Percentiles rank a stretch among this genome's conserved stretches.
phyloP scores from a whole-genome alignment of 106 monocot species.

The Triglochin maritima region DNA sequence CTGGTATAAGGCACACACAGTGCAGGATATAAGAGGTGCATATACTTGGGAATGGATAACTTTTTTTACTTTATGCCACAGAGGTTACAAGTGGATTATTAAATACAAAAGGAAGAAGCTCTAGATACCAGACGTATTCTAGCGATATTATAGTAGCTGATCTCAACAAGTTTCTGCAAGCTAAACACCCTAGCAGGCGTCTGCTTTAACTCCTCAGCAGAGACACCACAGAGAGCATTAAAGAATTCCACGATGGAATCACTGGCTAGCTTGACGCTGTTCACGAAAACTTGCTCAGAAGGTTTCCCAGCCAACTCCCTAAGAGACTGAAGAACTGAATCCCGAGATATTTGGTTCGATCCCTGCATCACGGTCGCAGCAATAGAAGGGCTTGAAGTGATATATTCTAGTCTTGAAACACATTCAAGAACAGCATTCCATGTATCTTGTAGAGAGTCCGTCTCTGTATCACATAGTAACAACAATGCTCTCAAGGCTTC shows the following conservation, averaged over 20 bases:
- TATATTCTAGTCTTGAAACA: slow-evolving; percentile 93
- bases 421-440: slow-evolving; percentile 99
- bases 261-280: slow-evolving; percentile 85
- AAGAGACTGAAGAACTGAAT: slow-evolving; percentile 68
- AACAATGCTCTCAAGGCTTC: slow-evolving; percentile 85
- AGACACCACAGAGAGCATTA: slow-evolving; percentile 85
- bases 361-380: slow-evolving; percentile 91
- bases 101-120: not conserved
- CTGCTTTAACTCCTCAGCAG: slow-evolving; percentile 93
- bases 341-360: slow-evolving; percentile 94
- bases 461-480: slow-evolving; percentile 56
- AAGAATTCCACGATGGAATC: slow-evolving; percentile 96
- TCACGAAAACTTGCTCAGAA: slow-evolving; percentile 79
- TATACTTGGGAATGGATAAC: not conserved
- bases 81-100: not conserved
- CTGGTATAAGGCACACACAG: not conserved
- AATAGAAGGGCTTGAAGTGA: slow-evolving; percentile 70
- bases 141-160: slow-evolving; percentile 98
- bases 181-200: slow-evolving; percentile 81
- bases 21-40: not conserved
- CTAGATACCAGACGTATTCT: slow-evolving; percentile 83
- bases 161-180: slow-evolving; percentile 97
- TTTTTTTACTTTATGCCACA: not conserved
- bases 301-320: slow-evolving; percentile 91
- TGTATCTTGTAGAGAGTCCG: slow-evolving; percentile 81